Evolutionary conservation across 2,329 filamentous ascomycete genomes (phyloP), one percentile per base, ranked within the genome.

Genomic region (Grosmannia huntii): DNA sequence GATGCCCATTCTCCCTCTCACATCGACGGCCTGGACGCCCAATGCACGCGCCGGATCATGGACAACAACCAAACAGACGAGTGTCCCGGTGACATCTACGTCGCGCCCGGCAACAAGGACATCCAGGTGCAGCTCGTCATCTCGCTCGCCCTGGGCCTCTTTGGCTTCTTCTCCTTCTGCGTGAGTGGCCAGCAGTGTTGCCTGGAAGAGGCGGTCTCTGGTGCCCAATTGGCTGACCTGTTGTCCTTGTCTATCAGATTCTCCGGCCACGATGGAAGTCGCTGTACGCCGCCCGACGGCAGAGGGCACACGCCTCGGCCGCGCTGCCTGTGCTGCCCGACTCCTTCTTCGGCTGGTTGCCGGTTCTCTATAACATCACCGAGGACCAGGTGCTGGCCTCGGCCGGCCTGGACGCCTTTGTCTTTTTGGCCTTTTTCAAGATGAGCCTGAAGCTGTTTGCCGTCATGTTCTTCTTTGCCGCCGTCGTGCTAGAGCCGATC

Each of bases 361-460:
- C 90, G 1, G 83, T 85, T 3, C 74, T 99, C 48, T 94, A 90
- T 74, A 82, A 74, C 64, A 88, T 99, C 61, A 89, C 85, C 1
- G 91, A 97, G 64, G 85, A 95, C 67, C 87, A 97, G 71, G 84
- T 99, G 4, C 77, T 99, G 57, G 85, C 87, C 19, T 92, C 90
- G 23, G 92, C 92, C 21, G 94, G 94, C 0, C 80, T 99, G 55
- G 94, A 99, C 74, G 94, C 94, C 55, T 99, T 89, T 73, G 94
- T 96, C 63, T 96, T 99, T 68, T 78, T 99, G 16, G 82, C 86
- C 19, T 99, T 99, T 72, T 97, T 96, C 78, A 95, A 91, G 69
- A 94, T 97, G 83, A 86, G 92, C 14, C 88, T 90, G 63, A 89
- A 87, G 62, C 87, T 96, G 64, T 85, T 97, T 55, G 75, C 81